Percentiles rank a stretch among this genome's conserved stretches.
These are phyloP conservation scores for Ceratocystis ficicola DNA, from an alignment of 2,329 filamentous ascomycete genomes.

Conservation along the genomic window DNA sequence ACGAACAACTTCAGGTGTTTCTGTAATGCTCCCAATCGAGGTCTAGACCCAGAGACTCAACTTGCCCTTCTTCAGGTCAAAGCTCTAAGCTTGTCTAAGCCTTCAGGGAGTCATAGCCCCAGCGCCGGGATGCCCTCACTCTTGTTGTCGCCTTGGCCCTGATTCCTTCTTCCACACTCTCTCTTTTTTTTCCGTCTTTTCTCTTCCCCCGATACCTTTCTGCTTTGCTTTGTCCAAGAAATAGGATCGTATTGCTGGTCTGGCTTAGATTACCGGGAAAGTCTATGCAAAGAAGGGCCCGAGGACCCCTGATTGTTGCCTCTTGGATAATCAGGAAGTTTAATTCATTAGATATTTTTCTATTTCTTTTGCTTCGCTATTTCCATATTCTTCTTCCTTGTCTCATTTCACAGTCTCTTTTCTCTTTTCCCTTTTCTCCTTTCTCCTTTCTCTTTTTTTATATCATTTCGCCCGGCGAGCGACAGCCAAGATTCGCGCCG, in stretches of 20 bases:
- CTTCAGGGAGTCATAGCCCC: background rate
- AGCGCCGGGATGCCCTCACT: background rate
- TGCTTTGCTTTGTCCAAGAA: background rate
- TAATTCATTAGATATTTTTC: background rate
- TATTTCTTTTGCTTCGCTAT: background rate
- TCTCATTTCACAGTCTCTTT: no score
- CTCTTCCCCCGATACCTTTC: background rate
- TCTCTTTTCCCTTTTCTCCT: no score
- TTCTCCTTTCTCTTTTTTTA: no score
- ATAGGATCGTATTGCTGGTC: background rate
- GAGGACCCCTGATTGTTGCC: background rate
- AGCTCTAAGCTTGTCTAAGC: background rate
- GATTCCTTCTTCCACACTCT: background rate
- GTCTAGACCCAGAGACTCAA: background rate
- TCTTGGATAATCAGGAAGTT: background rate
- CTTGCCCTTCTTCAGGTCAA: background rate
- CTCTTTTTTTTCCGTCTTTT: background rate
- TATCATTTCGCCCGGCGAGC: background rate
- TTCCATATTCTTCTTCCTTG: no score
- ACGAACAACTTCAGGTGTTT: background rate
- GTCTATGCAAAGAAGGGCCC: background rate
- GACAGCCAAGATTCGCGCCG: background rate
- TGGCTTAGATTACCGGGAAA: conserved; percentile 2
- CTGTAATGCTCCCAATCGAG: background rate
- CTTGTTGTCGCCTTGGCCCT: background rate